Base-by-base conservation (phyloP, 139 green algal genomes). In the Closterium sp. region DNA sequence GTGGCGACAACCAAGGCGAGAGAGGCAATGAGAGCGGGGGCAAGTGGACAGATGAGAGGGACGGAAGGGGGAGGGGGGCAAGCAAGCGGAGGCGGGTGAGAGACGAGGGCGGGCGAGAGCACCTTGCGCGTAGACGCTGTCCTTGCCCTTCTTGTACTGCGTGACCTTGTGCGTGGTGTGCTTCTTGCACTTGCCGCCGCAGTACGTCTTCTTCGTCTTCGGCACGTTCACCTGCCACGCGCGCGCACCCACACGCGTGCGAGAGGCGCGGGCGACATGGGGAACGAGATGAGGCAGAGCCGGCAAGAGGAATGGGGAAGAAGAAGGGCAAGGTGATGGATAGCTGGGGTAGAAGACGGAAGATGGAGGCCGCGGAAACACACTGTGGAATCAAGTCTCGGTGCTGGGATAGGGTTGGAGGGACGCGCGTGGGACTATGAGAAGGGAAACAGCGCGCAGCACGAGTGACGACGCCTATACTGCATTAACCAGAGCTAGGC, bases 121-220 rank as follows among this genome's bases (percentile, higher is more conserved):
- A 98, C 98, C 98, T 96, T 99, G 98, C 34, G 97, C 98, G 91
- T 99, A 99, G 38, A 99, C 95, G 62, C 96, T 98, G 70, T 98
- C 98, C 97, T 99, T 99, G 92, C 98, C 98, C 29, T 98, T 99
- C 97, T 99, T 99, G 96, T 99, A 99, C 96, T 99, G 98, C 28
- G 98, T 99, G 91, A 99, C 98, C 96, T 99, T 99, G 96, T 99
- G 98, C 95, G 97, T 94, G 84, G 97, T 97, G 96, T 99, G 98
- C 97, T 99, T 99, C 88, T 96, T 96, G 98, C 98, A 99, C 96
- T 99, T 98, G 94, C 95, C 96, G 96, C 98, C 99, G 97, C 98
- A 99, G 96, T 98, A 99, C 84, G 98, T 97, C 95, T 96, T 97
- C 97, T 99, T 99, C 86, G 97, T 97, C 97, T 99, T 99, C 29